phyloP scores from a whole-genome alignment of 306 rosid genomes.

The Psophocarpus tetragonolobus region DNA sequence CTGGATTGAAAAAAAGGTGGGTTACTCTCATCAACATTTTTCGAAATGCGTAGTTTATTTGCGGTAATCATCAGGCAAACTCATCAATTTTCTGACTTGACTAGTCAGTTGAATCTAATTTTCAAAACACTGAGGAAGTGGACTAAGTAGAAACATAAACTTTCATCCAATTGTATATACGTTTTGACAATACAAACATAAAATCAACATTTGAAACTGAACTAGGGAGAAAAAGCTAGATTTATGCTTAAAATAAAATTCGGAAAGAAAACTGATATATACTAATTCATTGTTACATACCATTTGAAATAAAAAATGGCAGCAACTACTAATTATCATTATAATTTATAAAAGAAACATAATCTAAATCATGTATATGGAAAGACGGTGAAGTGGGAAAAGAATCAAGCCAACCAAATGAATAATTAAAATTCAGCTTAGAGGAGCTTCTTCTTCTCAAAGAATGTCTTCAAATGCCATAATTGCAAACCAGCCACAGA shows the following conservation, averaged over 20 bases:
- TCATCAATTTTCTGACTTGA: neutral
- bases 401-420: conserved; percentile 12
- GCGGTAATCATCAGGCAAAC: neutral
- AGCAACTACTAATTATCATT: neutral
- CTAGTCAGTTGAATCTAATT: neutral
- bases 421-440: conserved; percentile 26
- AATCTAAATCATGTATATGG: neutral
- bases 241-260: neutral
- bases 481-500: conserved; percentile 82
- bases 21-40: no score
- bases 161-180: neutral
- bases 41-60: neutral
- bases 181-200: neutral
- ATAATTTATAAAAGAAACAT: neutral
- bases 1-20: no score
- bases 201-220: neutral
- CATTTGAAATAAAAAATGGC: neutral
- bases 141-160: neutral
- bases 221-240: neutral
- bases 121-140: neutral
- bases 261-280: neutral
- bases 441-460: conserved; percentile 80
- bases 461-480: conserved; percentile 88
- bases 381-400: neutral
- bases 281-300: neutral